These are phyloP conservation scores for Pleurotus pulmonarius DNA, from an alignment of 768 basidiomycete genomes.

Conservation along the genomic window DNA sequence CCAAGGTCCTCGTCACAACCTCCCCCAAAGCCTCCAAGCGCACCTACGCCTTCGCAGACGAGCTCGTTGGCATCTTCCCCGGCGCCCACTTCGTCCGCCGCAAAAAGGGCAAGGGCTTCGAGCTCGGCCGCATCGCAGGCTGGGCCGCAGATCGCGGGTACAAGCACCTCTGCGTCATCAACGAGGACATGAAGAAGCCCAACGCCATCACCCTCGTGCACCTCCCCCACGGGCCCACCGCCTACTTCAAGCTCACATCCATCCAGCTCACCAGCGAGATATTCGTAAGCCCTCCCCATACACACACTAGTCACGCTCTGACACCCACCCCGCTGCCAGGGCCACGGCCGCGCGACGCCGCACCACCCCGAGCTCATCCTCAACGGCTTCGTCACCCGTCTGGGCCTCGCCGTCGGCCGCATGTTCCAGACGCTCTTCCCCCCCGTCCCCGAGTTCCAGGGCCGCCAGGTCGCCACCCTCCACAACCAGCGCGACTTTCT, in stretches of 20 bases:
- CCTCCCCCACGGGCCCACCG: constrained; percentile 89
- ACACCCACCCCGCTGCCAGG: constrained; percentile 37
- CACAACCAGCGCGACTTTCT: constrained; percentile 98
- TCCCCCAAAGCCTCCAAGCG: constrained; percentile 83
- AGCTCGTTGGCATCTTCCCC: constrained; percentile 84
- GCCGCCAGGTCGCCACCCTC: constrained; percentile 93
- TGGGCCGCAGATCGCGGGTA: constrained; percentile 93
- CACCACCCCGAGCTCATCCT: constrained; percentile 95
- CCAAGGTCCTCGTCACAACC: constrained; percentile 89
- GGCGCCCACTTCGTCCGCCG: constrained; percentile 87
- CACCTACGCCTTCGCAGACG: constrained; percentile 92
- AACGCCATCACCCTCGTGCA: constrained; percentile 92
- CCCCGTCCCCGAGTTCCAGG: constrained; percentile 91
- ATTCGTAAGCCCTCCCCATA: constrained; percentile 46
- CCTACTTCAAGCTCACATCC: constrained; percentile 92
- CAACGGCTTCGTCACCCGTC: constrained; percentile 89
- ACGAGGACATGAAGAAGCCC: constrained; percentile 92
- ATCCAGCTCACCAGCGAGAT: constrained; percentile 85
- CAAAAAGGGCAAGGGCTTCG: constrained; percentile 87
- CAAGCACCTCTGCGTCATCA: constrained; percentile 86
- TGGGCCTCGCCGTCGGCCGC: constrained; percentile 90
- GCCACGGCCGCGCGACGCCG: constrained; percentile 88
- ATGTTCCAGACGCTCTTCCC: constrained; percentile 98
- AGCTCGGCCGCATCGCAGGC: constrained; percentile 84
- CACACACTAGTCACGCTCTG: not conserved